These are phyloP conservation scores for Phlegmacium glaucopus DNA, from an alignment of 768 basidiomycete genomes.

Conservation along the genomic window DNA sequence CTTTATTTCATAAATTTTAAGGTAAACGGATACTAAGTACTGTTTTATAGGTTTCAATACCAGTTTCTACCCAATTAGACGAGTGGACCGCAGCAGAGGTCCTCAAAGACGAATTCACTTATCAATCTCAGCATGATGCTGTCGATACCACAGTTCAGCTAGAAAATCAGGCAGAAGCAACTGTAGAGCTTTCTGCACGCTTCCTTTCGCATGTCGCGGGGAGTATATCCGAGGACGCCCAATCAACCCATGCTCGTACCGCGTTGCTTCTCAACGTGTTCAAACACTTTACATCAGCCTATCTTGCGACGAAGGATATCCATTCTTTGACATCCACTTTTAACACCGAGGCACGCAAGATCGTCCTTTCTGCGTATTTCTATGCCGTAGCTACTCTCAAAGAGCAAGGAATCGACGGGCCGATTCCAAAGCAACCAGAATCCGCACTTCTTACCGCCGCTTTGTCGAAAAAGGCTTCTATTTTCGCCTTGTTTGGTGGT, in stretches of 20 bases:
- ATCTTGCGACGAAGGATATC: slow-evolving; percentile 71
- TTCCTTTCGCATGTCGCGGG: slow-evolving; percentile 78
- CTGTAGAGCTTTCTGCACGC: slow-evolving; percentile 75
- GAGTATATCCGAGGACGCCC: slow-evolving; percentile 53
- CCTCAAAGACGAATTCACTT: slow-evolving; percentile 82
- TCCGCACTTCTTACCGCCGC: slow-evolving; percentile 72
- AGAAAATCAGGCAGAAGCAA: slow-evolving; percentile 58
- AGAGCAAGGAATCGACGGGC: slow-evolving; percentile 41
- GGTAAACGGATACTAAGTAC: neutral
- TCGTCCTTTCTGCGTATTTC: slow-evolving; percentile 79
- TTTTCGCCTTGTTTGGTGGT: slow-evolving; percentile 95
- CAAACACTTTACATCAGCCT: slow-evolving; percentile 72
- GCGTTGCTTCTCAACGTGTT: slow-evolving; percentile 73
- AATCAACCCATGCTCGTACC: slow-evolving; percentile 49
- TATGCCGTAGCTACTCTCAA: slow-evolving; percentile 68
- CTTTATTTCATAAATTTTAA: slow-evolving; percentile 7
- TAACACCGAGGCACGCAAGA: slow-evolving; percentile 71
- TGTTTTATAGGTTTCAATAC: slow-evolving; percentile 68
- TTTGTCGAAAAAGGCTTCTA: slow-evolving; percentile 56
- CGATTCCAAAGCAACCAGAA: slow-evolving; percentile 55
- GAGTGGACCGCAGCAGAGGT: slow-evolving; percentile 94
- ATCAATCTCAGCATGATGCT: slow-evolving; percentile 58
- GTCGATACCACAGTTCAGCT: slow-evolving; percentile 49
- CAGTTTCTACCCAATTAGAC: slow-evolving; percentile 74
- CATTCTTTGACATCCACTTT: slow-evolving; percentile 78